These are phyloP conservation scores for Fraxinus excelsior DNA, from an alignment of 257 asterid species.

Conservation along the genomic window DNA sequence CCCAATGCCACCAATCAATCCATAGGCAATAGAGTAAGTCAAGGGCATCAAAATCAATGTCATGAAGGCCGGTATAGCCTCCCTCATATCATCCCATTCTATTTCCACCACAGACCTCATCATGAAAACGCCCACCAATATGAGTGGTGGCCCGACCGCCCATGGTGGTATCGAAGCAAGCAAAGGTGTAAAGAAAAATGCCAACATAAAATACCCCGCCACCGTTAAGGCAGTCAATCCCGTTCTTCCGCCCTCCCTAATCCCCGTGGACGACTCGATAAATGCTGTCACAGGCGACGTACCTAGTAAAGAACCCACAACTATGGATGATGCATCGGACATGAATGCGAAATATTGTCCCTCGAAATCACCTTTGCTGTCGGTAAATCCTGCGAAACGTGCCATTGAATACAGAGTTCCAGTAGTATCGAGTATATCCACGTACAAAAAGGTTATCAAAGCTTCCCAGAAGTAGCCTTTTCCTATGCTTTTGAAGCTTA, in stretches of 20 bases:
- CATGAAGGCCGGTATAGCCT: constrained; percentile 93
- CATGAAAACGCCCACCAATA: constrained; percentile 92
- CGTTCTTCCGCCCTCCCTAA: constrained; percentile 87
- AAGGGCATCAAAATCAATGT: constrained; percentile 84
- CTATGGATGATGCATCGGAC: constrained; percentile 87
- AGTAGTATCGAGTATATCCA: constrained; percentile 81
- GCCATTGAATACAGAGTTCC: constrained; percentile 93
- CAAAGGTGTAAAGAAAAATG: constrained; percentile 89
- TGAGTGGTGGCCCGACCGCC: constrained; percentile 98
- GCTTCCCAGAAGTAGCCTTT: constrained; percentile 81
- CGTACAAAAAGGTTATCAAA: constrained; percentile 72
- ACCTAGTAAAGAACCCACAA: constrained; percentile 79
- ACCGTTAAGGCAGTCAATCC: constrained; percentile 92
- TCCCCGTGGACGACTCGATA: constrained; percentile 92
- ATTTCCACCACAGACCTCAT: constrained; percentile 90
- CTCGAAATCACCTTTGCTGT: constrained; percentile 66
- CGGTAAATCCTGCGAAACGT: constrained; percentile 80
- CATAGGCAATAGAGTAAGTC: constrained; percentile 91
- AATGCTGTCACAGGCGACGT: constrained; percentile 92
- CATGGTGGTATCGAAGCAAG: constrained; percentile 93
- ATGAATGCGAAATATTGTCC: constrained; percentile 92
- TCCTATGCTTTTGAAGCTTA: constrained; percentile 72
- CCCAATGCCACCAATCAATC: constrained; percentile 88
- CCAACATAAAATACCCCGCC: constrained; percentile 69
- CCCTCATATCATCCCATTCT: constrained; percentile 90